Conservation (phyloP, 202 grass and related monocot genomes). For the Bolboschoenoplectus hybrid region DNA sequence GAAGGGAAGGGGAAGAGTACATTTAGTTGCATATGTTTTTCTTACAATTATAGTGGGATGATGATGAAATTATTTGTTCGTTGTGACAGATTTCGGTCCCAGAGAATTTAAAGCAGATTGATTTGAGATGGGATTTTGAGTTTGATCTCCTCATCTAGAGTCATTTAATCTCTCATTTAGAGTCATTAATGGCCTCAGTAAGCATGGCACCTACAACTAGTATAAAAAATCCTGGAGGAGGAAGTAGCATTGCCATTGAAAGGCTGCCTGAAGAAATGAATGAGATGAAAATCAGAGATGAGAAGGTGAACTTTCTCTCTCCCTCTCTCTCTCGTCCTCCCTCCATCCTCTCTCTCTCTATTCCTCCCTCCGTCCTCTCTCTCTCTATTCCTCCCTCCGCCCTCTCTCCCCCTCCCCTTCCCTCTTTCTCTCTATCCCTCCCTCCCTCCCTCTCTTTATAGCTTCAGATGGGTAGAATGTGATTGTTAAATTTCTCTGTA, state of each 20-base stretch:
- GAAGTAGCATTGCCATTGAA: slow-evolving; percentile 58
- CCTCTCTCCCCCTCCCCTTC: neutral
- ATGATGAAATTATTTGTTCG: slow-evolving; percentile 7
- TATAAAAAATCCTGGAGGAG: slow-evolving; percentile 53
- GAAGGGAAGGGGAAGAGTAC: slow-evolving; percentile 19
- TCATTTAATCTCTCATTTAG: slow-evolving; percentile 10
- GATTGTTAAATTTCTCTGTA: slow-evolving; percentile 32
- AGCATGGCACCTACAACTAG: slow-evolving; percentile 55
- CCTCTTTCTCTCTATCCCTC: neutral
- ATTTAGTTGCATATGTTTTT: neutral
- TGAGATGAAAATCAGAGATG: slow-evolving; percentile 94
- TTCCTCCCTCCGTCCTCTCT: too few relatives aligned
- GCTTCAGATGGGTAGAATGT: slow-evolving; percentile 16
- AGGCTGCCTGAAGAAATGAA: slow-evolving; percentile 85
- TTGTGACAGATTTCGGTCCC: slow-evolving; percentile 10
- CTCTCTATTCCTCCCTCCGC: too few relatives aligned
- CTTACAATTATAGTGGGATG: neutral
- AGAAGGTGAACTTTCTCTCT: slow-evolving; percentile 56
- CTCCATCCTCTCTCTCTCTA: neutral
- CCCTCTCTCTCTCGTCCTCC: neutral
- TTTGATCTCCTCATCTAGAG: slow-evolving; percentile 3
- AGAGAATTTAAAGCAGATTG: slow-evolving; percentile 3
- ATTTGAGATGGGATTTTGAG: slow-evolving; percentile 26
- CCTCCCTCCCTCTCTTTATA: slow-evolving; percentile 2
- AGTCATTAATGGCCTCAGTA: slow-evolving; percentile 60